Evolutionary conservation across 202 grass and related monocot genomes (phyloP), one percentile per base, ranked within the genome.

Genomic region (Dendrocalamus latiflorus): DNA sequence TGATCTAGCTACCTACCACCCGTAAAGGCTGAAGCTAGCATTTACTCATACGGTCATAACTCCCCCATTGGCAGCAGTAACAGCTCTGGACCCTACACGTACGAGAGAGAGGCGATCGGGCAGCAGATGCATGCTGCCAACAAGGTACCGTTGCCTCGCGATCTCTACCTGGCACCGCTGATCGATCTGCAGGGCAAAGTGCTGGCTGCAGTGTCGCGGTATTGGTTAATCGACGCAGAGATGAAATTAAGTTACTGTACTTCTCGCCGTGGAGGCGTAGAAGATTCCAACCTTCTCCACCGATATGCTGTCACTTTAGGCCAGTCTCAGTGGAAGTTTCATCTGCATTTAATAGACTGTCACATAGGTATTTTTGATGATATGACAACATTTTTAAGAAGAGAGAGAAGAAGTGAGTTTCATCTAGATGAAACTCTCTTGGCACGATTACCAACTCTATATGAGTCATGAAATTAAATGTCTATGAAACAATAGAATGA

Each of bases 1-100:
- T 21, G 70, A n/a, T 55, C 57, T 57, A 81, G 57, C 54, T 15
- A 81, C 53, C 41, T 49, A 49, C 79, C 79, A 64, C 8, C 69
- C 18, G 53, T 82, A 73, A 72, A 73, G 38, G 11, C 39, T 34
- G 67, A 38, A 38, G n/a, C 56, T 0, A 73, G 80, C 69, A 83
- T 83, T 83, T 39, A 83, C 44, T 30, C 68, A 21, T 26, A 16
- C 66, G n/a, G n/a, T n/a, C n/a, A n/a, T n/a, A n/a, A n/a, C n/a
- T n/a, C n/a, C n/a, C n/a, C n/a, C n/a, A n/a, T n/a, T n/a, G n/a
- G n/a, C n/a, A n/a, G n/a, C n/a, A n/a, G n/a, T n/a, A n/a, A n/a
- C n/a, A n/a, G n/a, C n/a, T n/a, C n/a, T n/a, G n/a, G n/a, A n/a
- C n/a, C n/a, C 13, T 7, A 4, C 28, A 11, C 39, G 74, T 36